phyloP scores from a whole-genome alignment of 2,329 filamentous ascomycete species.

The Trichoderma brevicompactum region DNA sequence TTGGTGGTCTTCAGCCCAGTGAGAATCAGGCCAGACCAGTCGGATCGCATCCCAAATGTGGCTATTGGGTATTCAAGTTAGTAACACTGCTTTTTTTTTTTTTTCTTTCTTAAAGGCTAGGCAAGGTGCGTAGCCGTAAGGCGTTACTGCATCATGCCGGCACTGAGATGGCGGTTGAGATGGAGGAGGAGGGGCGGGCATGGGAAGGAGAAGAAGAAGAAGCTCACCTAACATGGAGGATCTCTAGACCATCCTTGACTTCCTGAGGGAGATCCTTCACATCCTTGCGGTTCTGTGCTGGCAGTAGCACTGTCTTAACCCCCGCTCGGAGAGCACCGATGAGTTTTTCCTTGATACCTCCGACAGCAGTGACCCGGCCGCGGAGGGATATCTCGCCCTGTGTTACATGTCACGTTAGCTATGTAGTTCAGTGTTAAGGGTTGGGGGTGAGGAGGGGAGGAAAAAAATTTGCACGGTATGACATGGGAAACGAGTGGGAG shows the following conservation, averaged over 20 bases:
- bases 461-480: slow-evolving; percentile 30
- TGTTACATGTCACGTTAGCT: slow-evolving; percentile 37
- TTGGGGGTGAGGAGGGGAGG: no score
- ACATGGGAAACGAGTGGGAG: slow-evolving; percentile 10
- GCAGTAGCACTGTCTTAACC: slow-evolving; percentile 90
- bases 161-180: not conserved
- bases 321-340: slow-evolving; percentile 92
- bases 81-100: slow-evolving; percentile 33
- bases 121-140: slow-evolving; percentile 1
- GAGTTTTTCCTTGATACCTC: slow-evolving; percentile 97
- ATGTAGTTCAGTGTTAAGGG: slow-evolving; percentile 1
- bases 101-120: not conserved
- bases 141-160: slow-evolving; percentile 12
- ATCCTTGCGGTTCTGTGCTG: slow-evolving; percentile 88
- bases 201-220: slow-evolving; percentile 28
- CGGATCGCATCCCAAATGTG: slow-evolving; percentile 95
- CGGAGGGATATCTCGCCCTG: slow-evolving; percentile 76
- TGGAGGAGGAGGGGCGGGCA: slow-evolving; percentile 9
- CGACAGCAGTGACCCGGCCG: slow-evolving; percentile 89
- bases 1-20: slow-evolving; percentile 76
- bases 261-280: slow-evolving; percentile 88
- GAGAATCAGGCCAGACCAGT: slow-evolving; percentile 86
- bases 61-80: slow-evolving; percentile 50
- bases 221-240: slow-evolving; percentile 80
- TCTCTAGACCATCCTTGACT: slow-evolving; percentile 83